Conservation (phyloP, 2,329 filamentous ascomycete genomes). For the Capronia americana region DNA sequence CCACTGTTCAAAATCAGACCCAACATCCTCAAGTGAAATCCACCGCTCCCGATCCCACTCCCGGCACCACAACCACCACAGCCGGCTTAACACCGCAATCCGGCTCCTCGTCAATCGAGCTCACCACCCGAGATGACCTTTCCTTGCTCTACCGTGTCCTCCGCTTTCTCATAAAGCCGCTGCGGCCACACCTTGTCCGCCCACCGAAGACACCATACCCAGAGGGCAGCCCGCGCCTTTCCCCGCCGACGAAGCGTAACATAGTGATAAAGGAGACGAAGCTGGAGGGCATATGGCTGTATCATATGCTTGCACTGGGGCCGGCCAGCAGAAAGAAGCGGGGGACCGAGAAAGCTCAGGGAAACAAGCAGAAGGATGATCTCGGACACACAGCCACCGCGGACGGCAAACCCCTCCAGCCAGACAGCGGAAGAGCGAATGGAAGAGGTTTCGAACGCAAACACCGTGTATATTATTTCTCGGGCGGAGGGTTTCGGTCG, state of each 20-base stretch:
- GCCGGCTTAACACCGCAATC: constrained; percentile 2
- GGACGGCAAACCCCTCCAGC: not conserved
- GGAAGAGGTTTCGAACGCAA: constrained; percentile 19
- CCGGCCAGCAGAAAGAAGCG: not conserved
- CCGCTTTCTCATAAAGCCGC: constrained; percentile 29
- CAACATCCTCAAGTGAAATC: not conserved
- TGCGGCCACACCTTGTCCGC: constrained; percentile 35
- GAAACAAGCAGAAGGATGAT: not conserved
- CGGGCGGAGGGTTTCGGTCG: constrained; percentile 63
- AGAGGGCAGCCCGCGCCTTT: constrained; percentile 49
- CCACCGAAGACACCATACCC: constrained; percentile 20
- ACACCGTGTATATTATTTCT: constrained; percentile 60
- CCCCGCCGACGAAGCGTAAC: constrained; percentile 43
- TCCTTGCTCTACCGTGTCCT: constrained; percentile 32
- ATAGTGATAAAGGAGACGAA: constrained; percentile 50
- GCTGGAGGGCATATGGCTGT: constrained; percentile 54
- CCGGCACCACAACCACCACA: not conserved
- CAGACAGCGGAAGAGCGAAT: not conserved
- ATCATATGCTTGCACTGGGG: constrained; percentile 47
- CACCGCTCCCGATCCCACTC: not conserved
- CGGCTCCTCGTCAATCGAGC: constrained; percentile 23
- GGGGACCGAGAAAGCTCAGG: not conserved
- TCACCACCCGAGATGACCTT: constrained; percentile 29
- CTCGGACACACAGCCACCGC: not conserved
- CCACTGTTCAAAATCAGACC: not conserved